Percentiles rank a stretch among this genome's conserved stretches.
Evolutionary conservation across 495 filamentous ascomycete species (phyloP).

Genomic region (Penicillium bialowiezense): DNA sequence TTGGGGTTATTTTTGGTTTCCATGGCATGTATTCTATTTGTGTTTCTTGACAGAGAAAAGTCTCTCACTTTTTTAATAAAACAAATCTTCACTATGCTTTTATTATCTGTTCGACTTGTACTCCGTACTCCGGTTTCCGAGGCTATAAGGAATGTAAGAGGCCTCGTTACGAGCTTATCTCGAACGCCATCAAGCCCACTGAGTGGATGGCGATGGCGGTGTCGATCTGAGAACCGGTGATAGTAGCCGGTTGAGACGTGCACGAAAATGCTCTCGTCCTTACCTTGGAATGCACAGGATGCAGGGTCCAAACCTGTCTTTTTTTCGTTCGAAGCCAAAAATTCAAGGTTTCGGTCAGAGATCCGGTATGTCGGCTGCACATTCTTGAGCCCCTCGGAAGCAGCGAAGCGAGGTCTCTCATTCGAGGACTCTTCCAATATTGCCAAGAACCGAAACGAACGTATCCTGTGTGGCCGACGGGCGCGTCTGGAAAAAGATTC

Average conservation of each 20-base stretch:
- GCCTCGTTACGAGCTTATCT: too few relatives aligned
- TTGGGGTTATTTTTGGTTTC: not conserved
- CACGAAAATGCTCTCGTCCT: not conserved
- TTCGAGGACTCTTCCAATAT: not conserved
- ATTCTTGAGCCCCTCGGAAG: not conserved
- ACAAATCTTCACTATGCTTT: too few relatives aligned
- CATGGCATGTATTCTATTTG: too few relatives aligned
- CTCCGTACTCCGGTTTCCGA: too few relatives aligned
- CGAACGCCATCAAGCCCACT: too few relatives aligned
- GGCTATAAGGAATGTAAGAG: too few relatives aligned
- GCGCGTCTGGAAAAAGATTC: not conserved
- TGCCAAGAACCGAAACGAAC: not conserved
- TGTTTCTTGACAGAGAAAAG: too few relatives aligned
- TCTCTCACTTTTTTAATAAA: too few relatives aligned
- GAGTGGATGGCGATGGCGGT: not conserved
- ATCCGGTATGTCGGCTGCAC: not conserved
- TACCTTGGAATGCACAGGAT: not conserved
- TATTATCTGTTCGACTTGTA: too few relatives aligned
- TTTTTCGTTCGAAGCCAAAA: not conserved
- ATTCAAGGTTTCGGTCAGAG: slow-evolving; percentile 2
- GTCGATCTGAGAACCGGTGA: not conserved
- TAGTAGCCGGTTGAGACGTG: not conserved
- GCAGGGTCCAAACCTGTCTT: not conserved
- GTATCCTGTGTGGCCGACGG: not conserved
- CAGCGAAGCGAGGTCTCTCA: not conserved